Evolutionary conservation across 352 stramenopile genomes (phyloP).

Genomic region (Phytopythium boreale): DNA sequence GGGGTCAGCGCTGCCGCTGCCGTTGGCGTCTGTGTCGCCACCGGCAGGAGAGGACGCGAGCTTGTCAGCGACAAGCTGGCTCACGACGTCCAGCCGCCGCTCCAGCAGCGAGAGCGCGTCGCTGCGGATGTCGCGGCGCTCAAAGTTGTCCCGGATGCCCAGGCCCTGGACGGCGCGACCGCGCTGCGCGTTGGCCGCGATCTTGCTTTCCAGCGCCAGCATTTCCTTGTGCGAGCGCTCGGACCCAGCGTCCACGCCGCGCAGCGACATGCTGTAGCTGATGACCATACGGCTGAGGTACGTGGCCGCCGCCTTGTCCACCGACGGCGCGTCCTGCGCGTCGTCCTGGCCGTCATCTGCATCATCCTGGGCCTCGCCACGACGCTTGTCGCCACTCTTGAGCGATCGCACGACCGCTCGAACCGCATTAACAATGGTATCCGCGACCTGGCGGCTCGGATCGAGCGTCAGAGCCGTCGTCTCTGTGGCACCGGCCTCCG

Average conservation of each 20-base stretch:
- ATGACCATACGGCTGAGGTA: conserved; percentile 54
- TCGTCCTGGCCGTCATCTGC: conserved; percentile 14
- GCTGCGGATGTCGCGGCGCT: conserved; percentile 69
- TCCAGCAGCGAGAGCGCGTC: conserved; percentile 60
- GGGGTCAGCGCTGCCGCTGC: neutral
- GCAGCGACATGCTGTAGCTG: conserved; percentile 44
- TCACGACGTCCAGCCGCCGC: conserved; percentile 32
- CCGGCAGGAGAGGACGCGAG: conserved; percentile 35
- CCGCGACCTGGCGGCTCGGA: conserved; percentile 38
- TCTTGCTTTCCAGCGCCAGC: conserved; percentile 42
- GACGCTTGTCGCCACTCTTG: conserved; percentile 6
- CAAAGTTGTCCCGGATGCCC: conserved; percentile 76
- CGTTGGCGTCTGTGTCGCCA: neutral
- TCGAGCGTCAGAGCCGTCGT: neutral
- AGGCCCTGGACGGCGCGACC: conserved; percentile 64
- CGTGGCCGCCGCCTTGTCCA: conserved; percentile 24
- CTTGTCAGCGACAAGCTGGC: conserved; percentile 35
- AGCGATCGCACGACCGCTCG: conserved; percentile 31
- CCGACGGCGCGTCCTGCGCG: conserved; percentile 12
- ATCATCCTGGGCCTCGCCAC: conserved; percentile 18
- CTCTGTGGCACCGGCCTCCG: conserved; percentile 8
- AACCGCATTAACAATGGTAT: conserved; percentile 37
- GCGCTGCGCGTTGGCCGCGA: conserved; percentile 30
- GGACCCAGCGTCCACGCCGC: conserved; percentile 37
- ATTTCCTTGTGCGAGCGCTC: conserved; percentile 41